A percentile compares a stretch with the other conserved stretches of the same genome.
These are phyloP conservation scores for Colletotrichum higginsianum DNA, from an alignment of 2,329 filamentous ascomycete genomes.

Conservation along the genomic window DNA sequence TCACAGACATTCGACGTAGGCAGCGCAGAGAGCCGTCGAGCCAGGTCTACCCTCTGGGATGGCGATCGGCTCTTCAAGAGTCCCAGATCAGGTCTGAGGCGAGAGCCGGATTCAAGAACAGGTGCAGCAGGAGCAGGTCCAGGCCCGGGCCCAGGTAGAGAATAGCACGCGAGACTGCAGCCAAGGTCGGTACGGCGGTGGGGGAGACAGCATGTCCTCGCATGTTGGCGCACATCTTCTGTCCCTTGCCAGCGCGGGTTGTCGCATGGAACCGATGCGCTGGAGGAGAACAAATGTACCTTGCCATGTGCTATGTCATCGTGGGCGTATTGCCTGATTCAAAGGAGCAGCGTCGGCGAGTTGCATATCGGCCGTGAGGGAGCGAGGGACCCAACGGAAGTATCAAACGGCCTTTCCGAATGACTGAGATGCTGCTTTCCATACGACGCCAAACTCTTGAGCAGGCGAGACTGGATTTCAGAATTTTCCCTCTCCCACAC, in stretches of 20 bases:
- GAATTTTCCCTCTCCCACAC: neutral
- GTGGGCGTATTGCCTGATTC: conserved; percentile 21
- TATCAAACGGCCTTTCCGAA: no score
- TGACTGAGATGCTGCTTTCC: conserved; percentile 3
- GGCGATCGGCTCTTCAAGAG: conserved; percentile 19
- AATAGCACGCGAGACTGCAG: neutral
- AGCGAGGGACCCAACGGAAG: no score
- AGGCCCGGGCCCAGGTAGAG: neutral
- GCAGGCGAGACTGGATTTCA: conserved; percentile 1
- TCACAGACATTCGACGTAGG: neutral
- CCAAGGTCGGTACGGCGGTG: conserved; percentile 11
- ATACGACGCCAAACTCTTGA: neutral
- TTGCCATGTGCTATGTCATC: conserved; percentile 33
- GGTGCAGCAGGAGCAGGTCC: conserved; percentile 28
- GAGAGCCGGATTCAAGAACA: conserved; percentile 33
- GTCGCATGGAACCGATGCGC: conserved; percentile 15
- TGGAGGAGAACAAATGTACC: conserved; percentile 8
- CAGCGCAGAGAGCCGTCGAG: neutral
- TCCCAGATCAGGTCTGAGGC: conserved; percentile 28
- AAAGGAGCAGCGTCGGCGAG: conserved; percentile 23
- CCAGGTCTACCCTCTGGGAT: neutral
- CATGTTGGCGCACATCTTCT: conserved; percentile 1
- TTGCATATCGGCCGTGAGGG: conserved; percentile 6
- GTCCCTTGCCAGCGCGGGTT: conserved; percentile 8
- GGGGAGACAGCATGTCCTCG: neutral